Evolutionary conservation across 2,329 filamentous ascomycete genomes (phyloP).

Genomic region (Ophiostoma ips): DNA sequence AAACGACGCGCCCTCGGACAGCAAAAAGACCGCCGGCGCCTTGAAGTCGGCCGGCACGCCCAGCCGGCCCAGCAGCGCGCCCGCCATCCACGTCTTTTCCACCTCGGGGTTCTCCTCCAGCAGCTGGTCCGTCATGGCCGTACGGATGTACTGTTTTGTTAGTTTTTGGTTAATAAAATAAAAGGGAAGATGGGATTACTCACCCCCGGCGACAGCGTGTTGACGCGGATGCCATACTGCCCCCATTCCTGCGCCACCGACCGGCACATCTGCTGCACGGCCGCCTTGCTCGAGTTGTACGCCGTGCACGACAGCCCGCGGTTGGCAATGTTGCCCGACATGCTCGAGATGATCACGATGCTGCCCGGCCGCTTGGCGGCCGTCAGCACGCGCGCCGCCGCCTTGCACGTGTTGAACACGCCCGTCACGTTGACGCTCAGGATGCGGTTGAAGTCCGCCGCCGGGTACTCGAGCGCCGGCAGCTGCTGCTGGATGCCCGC

Average conservation of each 20-base stretch:
- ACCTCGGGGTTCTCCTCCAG: not conserved
- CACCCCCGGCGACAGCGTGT: conserved; percentile 34
- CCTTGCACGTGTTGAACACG: conserved; percentile 57
- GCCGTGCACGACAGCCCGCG: conserved; percentile 46
- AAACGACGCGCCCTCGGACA: not conserved
- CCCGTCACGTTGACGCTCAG: conserved; percentile 62
- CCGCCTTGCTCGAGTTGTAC: conserved; percentile 53
- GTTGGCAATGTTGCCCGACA: conserved; percentile 34
- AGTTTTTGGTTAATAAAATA: not conserved
- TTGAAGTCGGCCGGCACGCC: not conserved
- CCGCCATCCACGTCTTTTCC: not conserved
- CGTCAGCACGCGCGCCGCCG: conserved; percentile 25
- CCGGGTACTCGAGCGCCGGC: conserved; percentile 11
- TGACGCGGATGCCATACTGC: conserved; percentile 32
- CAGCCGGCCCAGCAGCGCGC: not conserved
- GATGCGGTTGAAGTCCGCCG: conserved; percentile 44
- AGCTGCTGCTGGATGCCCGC: conserved; percentile 20
- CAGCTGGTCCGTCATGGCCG: not conserved
- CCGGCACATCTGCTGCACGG: conserved; percentile 54
- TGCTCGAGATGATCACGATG: conserved; percentile 25
- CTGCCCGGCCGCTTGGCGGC: conserved; percentile 27
- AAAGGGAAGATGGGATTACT: not conserved
- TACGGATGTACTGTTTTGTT: conserved; percentile 25
- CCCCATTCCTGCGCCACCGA: conserved; percentile 45
- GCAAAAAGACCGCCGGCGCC: not conserved